Base-by-base conservation (phyloP, 1,284 basidiomycete genomes). In the Crocinoboletus sp. region DNA sequence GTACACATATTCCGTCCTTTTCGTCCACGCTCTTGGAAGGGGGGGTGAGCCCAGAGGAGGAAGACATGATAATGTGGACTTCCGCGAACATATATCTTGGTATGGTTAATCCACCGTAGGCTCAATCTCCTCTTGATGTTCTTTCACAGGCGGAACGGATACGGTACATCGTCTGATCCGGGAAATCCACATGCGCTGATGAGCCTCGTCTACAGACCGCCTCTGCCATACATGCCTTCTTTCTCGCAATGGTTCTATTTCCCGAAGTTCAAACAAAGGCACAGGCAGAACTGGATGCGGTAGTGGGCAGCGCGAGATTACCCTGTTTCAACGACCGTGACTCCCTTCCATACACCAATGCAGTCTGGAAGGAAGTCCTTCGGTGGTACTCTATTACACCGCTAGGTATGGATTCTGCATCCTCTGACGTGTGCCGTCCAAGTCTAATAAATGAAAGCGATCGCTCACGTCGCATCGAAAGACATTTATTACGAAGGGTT, bases 1-100 rank as follows among this genome's bases (percentile, higher is more conserved):
- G 73, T 0, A 60, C 53, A 7, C 67, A 69, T 0, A 49, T 51
- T 5, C 58, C 65, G 0, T 77, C 72, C 4, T 65, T 67, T 41
- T 52, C 70, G 0, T 69, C 71, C 2, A 28, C 16, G 12, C 43
- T 38, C 23, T 16, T 47, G 24, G 44, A 59, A 33, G 50, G 38
- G 6, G 50, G 40, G 0, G 41, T 51, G 5, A 43, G 20, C 15
- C 25, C 43, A 16, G 57, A 64, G 38, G 61, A 64, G 20, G 61
- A 55, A 25, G 41, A 58, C 8, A 0, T 49, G 6, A 51, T 58
- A 19, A 65, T 60, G 50, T 62, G 57, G 52, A 25, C 51, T 19
- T 53, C 52, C 1, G 0, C 8, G 13, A 6, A 6, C 3, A 6
- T 58, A 2, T 54, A 43, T 43, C 33, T 46, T 1, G 59, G 59